Conservation (phyloP, 2,329 filamentous ascomycete species). For the Colletotrichum sidae region DNA sequence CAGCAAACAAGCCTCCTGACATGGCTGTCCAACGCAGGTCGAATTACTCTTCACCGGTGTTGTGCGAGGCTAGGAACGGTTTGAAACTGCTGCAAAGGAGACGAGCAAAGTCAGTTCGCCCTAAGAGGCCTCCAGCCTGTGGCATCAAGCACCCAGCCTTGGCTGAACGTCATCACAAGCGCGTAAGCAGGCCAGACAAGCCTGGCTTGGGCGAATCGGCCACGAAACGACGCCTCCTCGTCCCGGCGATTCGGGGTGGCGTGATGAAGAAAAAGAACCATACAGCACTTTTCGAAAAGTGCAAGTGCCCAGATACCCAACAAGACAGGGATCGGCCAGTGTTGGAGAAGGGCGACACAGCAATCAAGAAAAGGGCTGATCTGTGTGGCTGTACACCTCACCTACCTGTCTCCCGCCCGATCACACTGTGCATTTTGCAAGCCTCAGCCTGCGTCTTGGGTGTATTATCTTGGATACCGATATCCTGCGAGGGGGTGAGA, state of each 20-base stretch:
- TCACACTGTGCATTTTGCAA: conserved; percentile 7
- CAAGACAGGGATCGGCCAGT: conserved; percentile 24
- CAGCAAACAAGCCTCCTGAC: conserved; percentile 27
- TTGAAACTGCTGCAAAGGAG: neutral
- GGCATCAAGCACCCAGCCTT: no score
- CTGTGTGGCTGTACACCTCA: conserved; percentile 28
- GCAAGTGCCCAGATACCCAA: conserved; percentile 16
- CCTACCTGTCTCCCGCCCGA: conserved; percentile 7
- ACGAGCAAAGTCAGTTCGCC: conserved; percentile 2
- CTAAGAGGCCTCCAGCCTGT: neutral
- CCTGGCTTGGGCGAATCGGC: no score
- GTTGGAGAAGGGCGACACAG: conserved; percentile 2
- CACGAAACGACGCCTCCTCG: no score
- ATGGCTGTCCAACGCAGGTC: conserved; percentile 8
- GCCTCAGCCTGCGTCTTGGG: conserved; percentile 15
- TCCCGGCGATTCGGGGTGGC: no score
- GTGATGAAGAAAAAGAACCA: no score
- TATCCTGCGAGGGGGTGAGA: neutral
- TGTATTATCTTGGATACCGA: neutral
- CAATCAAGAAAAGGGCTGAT: conserved; percentile 16
- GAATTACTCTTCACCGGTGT: no score
- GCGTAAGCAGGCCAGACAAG: no score
- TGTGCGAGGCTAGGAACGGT: neutral
- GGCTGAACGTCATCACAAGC: no score
- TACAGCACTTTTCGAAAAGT: neutral